These are phyloP conservation scores for Cryphonectria nitschkei DNA, from an alignment of 2,329 filamentous ascomycete genomes.

Conservation along the genomic window DNA sequence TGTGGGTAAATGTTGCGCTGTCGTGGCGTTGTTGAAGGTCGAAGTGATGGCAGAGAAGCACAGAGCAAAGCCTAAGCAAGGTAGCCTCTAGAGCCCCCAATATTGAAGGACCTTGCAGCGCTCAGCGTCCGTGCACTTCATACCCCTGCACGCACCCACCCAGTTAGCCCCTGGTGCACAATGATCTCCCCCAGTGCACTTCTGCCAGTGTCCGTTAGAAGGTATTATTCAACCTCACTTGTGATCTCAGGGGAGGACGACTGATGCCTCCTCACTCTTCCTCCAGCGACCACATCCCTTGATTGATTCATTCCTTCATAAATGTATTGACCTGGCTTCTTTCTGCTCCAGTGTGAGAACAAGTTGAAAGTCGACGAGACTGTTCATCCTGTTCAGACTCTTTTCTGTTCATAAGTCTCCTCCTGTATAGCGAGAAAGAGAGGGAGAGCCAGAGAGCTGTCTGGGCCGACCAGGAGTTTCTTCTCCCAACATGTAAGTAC, in stretches of 20 bases:
- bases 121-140: background rate
- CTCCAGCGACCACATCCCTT: no score
- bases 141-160: background rate
- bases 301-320: background rate
- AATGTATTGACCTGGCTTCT: background rate
- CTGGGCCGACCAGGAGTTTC: constrained; percentile 7
- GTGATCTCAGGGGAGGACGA: background rate
- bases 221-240: constrained; percentile 15
- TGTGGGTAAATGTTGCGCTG: background rate
- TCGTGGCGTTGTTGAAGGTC: background rate
- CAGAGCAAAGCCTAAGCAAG: background rate
- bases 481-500: constrained; percentile 25
- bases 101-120: background rate
- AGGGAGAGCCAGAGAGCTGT: no score
- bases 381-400: background rate
- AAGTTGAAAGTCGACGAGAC: background rate
- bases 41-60: background rate
- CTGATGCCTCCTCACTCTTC: constrained; percentile 5
- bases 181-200: background rate
- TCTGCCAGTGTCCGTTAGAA: constrained; percentile 4
- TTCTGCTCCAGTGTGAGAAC: background rate
- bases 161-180: background rate
- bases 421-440: background rate
- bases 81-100: background rate
- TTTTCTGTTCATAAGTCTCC: constrained; percentile 12